phyloP scores from a whole-genome alignment of 169 alveolate genomes.

The Cryptosporidium ubiquitum region DNA sequence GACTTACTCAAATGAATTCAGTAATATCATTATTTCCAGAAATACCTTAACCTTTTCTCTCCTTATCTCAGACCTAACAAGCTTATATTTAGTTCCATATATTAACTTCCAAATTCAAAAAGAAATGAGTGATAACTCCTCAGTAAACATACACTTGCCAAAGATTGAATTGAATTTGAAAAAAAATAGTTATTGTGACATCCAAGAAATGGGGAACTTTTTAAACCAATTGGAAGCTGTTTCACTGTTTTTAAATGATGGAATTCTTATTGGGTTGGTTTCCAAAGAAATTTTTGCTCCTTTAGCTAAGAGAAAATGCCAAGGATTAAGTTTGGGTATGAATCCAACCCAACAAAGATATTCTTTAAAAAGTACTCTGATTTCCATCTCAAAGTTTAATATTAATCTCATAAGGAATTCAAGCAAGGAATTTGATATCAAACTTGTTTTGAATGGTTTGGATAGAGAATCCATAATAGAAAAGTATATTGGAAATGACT shows the following conservation, averaged over 20 bases:
- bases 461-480: not conserved
- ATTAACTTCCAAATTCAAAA: not conserved
- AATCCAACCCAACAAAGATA: not conserved
- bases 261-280: not conserved
- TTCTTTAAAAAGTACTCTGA: not conserved
- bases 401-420: not conserved
- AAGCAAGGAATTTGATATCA: not conserved
- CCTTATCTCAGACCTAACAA: not conserved
- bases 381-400: not conserved
- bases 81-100: not conserved
- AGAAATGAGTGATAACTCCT: conserved; percentile 23
- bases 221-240: not conserved
- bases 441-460: not conserved
- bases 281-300: conserved; percentile 2
- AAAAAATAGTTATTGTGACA: not conserved
- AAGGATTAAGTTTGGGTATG: not conserved
- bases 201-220: not conserved
- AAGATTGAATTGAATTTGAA: not conserved
- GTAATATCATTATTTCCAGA: not conserved
- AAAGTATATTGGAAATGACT: not conserved
- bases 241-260: not conserved
- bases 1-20: not conserved
- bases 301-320: not conserved
- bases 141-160: conserved; percentile 1
- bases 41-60: not conserved